Conservation (phyloP, 768 basidiomycete species). For the Hygrocybe punicea region DNA sequence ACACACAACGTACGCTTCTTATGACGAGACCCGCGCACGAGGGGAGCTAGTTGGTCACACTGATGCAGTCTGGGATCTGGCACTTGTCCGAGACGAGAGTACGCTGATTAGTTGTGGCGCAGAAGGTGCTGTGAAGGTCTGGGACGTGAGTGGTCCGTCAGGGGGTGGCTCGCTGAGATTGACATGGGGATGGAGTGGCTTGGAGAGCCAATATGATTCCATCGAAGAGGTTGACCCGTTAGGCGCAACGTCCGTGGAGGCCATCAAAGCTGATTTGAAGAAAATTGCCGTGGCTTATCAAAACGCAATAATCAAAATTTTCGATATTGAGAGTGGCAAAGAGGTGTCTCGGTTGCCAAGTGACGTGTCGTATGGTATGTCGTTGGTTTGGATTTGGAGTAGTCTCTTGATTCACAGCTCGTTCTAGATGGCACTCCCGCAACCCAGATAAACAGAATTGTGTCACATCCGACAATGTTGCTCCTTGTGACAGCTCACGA, state of each 20-base stretch:
- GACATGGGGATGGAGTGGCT: slow-evolving; percentile 77
- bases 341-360: slow-evolving; percentile 61
- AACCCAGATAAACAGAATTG: slow-evolving; percentile 82
- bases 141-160: slow-evolving; percentile 76
- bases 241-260: slow-evolving; percentile 81
- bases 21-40: slow-evolving; percentile 73
- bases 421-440: slow-evolving; percentile 63
- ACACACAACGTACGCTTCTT: slow-evolving; percentile 89
- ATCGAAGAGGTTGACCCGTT: slow-evolving; percentile 52
- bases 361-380: slow-evolving; percentile 57
- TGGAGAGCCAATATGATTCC: slow-evolving; percentile 49
- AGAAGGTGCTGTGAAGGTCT: slow-evolving; percentile 89
- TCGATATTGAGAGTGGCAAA: slow-evolving; percentile 85
- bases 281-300: slow-evolving; percentile 89
- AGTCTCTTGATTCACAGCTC: background rate
- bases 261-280: slow-evolving; percentile 76
- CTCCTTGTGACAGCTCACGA: slow-evolving; percentile 88
- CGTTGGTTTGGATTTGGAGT: background rate
- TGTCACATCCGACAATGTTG: slow-evolving; percentile 87
- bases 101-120: slow-evolving; percentile 87
- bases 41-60: slow-evolving; percentile 88
- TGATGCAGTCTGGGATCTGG: slow-evolving; percentile 95
- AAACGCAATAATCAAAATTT: slow-evolving; percentile 85
- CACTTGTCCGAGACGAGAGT: slow-evolving; percentile 76
- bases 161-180: slow-evolving; percentile 63